These are phyloP conservation scores for Trichomonascus vanleenenianus DNA, from an alignment of 805 yeast species.

Conservation along the genomic window DNA sequence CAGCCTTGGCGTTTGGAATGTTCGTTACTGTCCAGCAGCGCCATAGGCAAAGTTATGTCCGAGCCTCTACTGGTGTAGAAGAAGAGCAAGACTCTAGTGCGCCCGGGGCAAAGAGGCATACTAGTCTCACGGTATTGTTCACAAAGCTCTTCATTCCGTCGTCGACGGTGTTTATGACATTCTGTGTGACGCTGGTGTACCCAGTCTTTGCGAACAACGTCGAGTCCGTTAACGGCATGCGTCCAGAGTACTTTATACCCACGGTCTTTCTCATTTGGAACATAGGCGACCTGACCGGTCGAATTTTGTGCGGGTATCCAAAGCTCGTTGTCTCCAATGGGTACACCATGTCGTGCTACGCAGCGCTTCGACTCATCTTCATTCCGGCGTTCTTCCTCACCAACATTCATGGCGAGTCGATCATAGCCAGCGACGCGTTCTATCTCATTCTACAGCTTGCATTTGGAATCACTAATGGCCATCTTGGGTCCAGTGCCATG, in stretches of 20 bases:
- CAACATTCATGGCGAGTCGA: slow-evolving; percentile 42
- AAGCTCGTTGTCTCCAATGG: slow-evolving; percentile 38
- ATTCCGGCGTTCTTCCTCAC: slow-evolving; percentile 69
- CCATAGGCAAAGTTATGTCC: slow-evolving; percentile 3
- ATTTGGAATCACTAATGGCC: slow-evolving; percentile 88
- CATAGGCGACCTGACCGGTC: slow-evolving; percentile 74
- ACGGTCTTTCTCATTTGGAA: slow-evolving; percentile 82
- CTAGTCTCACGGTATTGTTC: slow-evolving; percentile 58
- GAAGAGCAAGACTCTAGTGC: not conserved
- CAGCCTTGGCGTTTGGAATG: slow-evolving; percentile 35
- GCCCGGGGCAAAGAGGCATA: slow-evolving; percentile 26
- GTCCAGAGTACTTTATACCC: slow-evolving; percentile 49
- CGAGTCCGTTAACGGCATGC: slow-evolving; percentile 39
- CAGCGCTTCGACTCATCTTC: slow-evolving; percentile 46
- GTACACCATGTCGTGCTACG: slow-evolving; percentile 40
- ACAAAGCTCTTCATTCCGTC: slow-evolving; percentile 55
- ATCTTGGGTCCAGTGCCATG: slow-evolving; percentile 69
- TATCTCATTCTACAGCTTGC: slow-evolving; percentile 64
- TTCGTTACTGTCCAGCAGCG: slow-evolving; percentile 19
- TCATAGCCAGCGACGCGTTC: slow-evolving; percentile 42
- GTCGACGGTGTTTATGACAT: slow-evolving; percentile 62
- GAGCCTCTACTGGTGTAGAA: not conserved
- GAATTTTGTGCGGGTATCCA: slow-evolving; percentile 54
- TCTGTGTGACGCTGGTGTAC: slow-evolving; percentile 66
- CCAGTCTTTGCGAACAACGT: slow-evolving; percentile 84